Evolutionary conservation across 139 green algal species (phyloP).

Genomic region (Chlamydomonas schloesseri): DNA sequence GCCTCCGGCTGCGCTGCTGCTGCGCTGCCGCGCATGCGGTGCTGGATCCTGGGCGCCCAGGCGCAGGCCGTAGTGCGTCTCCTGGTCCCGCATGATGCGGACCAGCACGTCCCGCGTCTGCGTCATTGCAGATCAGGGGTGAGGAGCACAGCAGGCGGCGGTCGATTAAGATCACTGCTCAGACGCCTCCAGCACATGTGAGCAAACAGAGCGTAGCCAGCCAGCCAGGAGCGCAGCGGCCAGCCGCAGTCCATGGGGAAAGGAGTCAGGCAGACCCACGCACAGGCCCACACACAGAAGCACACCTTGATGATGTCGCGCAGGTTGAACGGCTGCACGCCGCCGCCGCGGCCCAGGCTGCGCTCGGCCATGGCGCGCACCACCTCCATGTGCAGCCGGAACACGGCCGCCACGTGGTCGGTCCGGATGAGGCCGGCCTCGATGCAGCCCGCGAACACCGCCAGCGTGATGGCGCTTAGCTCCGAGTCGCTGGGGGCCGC

Average conservation of each 20-base stretch:
- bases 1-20: neutral
- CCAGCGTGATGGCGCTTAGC: conserved; percentile 45
- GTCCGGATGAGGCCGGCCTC: conserved; percentile 1
- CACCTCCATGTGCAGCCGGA: conserved; percentile 41
- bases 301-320: conserved; percentile 55
- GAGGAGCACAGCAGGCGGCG: too few species aligned
- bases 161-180: too few species aligned
- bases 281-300: too few species aligned
- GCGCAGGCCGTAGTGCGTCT: conserved; percentile 42
- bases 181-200: too few species aligned
- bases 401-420: conserved; percentile 13
- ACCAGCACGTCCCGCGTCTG: conserved; percentile 46
- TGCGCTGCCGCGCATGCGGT: too few species aligned
- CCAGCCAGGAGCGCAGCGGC: too few species aligned
- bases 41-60: neutral
- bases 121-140: too few species aligned
- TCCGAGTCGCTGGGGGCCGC: conserved; percentile 34
- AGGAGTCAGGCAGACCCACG: too few species aligned
- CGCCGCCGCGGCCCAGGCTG: conserved; percentile 21
- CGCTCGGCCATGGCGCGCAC: conserved; percentile 6
- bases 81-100: conserved; percentile 48
- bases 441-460: conserved; percentile 34
- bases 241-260: too few species aligned
- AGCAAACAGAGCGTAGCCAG: too few species aligned
- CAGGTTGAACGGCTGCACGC: conserved; percentile 52